Base-by-base conservation (phyloP, 768 basidiomycete species). In the Lentinus tigrinus region DNA sequence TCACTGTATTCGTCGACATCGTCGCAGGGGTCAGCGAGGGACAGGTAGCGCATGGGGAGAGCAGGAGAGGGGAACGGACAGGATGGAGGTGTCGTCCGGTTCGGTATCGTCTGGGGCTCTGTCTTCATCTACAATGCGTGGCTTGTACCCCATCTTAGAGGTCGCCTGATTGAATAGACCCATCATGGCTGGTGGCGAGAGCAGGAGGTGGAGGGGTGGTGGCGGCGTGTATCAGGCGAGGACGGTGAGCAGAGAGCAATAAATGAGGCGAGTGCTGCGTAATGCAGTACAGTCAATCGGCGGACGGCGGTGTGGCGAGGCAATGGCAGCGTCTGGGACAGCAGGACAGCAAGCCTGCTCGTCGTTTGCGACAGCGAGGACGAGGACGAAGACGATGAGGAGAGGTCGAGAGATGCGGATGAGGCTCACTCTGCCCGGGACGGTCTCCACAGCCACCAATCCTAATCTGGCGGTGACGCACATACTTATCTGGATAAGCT, bases 1-100 rank as follows among this genome's bases (percentile, higher is more conserved):
- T 96, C 93, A 74, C 92, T 93, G 73, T 34, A 65, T 40, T 52
- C 48, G 28, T 27, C 38, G 48, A 54, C 59, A 56, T 64, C 55
- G 44, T 78, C 67, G 57, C 78, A 70, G 73, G 71, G 67, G 70
- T 77, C 68, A 72, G 73, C 56, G 40, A 57, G 24, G 19, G 58
- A 23, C 48, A 55, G 62, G 60, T 63, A 69, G 54, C 66, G 67
- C 75, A 76, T 74, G 60, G 54, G 47, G 47, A 48, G 60, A 44
- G 24, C 19, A 24, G 50, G 21, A 53, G 57, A 54, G 69, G 58
- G 61, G 57, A 52, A 89, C 90, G 69, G 70, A 91, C 86, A 96
- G 76, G 76, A 94, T 89, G 59, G 88, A 91, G 47, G 91, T 93
- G 74, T 95, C 93, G 75, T 96, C 90, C 60, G 89, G 88, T 67